Conservation (phyloP, 108 stramenopile genomes). For the Asterionellopsis glacialis region DNA sequence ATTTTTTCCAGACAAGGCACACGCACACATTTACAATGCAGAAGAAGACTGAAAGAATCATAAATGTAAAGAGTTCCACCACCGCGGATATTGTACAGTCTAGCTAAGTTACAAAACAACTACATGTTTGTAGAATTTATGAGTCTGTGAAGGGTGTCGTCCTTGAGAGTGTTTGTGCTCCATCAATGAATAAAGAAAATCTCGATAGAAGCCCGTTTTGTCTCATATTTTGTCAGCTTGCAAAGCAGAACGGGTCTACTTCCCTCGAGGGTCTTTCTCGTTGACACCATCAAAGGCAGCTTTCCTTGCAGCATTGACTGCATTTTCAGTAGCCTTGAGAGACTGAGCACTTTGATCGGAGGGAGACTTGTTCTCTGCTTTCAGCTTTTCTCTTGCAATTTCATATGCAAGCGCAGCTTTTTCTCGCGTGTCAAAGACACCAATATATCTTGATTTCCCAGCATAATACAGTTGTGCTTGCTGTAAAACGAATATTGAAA, state of each 20-base stretch:
- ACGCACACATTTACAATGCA: no score
- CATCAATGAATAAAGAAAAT: no score
- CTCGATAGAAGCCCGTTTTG: no score
- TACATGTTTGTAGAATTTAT: no score
- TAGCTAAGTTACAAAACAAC: no score
- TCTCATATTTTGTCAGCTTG: no score
- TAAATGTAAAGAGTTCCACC: no score
- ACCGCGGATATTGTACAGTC: no score
- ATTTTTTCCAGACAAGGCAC: no score
- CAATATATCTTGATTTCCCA: constrained; percentile 80
- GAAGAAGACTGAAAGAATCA: no score
- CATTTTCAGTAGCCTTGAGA: constrained; percentile 57
- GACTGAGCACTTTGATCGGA: constrained; percentile 27
- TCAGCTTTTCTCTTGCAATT: constrained; percentile 68
- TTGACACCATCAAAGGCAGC: constrained; percentile 86
- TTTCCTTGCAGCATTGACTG: constrained; percentile 71
- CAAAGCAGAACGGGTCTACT: not conserved
- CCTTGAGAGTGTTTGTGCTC: no score
- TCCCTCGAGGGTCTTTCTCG: constrained; percentile 26
- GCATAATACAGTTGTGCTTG: constrained; percentile 85
- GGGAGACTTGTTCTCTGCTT: constrained; percentile 23
- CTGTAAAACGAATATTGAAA: constrained; percentile 8
- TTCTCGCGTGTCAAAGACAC: constrained; percentile 74
- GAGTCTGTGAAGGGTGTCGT: no score
- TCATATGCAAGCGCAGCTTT: constrained; percentile 77